Evolutionary conservation across 1,284 basidiomycete species (phyloP), one percentile per base, ranked within the genome.

Genomic region (Xerocomus cyaneibrunnescens): DNA sequence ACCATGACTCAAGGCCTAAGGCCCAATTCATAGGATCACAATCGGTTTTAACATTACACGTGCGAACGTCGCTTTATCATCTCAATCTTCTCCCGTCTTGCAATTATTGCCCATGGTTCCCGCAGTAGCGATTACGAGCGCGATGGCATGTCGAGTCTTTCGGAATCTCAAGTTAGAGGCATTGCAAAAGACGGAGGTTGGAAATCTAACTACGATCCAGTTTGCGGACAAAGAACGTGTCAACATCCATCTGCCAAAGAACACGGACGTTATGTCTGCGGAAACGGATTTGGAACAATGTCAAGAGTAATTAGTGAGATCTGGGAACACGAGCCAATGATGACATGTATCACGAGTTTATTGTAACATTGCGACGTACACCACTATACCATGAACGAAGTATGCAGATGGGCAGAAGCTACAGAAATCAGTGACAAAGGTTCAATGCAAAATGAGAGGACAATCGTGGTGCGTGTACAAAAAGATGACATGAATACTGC

Each of bases 91-190:
- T 19, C 48, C 60, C 7, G 28, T 61, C n/a, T 32, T 54, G 32
- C 62, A 65, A 27, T 25, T 56, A 25, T 36, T 44, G 9, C 51
- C 48, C 50, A 44, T 50, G 13, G 38, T 52, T 43, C 69, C 68
- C 22, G 62, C 61, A 9, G 21, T 69, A n/a, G 57, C 65, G 17
- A 54, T 71, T 12, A 62, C 61, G 6, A 65, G 60, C 41, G 54
- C 57, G 19, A 72, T 72, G 65, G 63, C 66, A 4, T 67, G 66
- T 48, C 63, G 65, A 22, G 63, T 72, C 45, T 70, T 65, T 59
- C 63, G 66, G 17, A 62, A 70, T 41, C 72, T 74, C 69, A 61
- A 53, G 44, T 44, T 56, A 19, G 54, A 67, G 40, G 35, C 47
- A 13, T 32, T 50, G 25, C 34, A 54, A 8, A 34, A 41, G 25